Percentiles rank a stretch among this genome's conserved stretches.
Conservation (phyloP, 169 alveolate species). For the Perkinsus marinus region DNA sequence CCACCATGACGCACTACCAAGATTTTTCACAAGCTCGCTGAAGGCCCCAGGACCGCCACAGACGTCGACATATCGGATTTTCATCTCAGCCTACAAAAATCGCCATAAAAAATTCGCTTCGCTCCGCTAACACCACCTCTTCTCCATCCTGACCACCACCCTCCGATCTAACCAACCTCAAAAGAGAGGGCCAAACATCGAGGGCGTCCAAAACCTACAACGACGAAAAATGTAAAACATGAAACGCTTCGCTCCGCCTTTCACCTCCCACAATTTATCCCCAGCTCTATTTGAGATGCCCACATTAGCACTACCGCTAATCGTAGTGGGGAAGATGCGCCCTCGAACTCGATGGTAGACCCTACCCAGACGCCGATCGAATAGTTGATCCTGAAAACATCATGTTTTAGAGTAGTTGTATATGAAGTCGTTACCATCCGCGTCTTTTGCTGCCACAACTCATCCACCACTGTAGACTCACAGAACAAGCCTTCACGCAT, state of each 20-base stretch:
- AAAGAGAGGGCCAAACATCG: background rate
- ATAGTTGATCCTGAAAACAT: background rate
- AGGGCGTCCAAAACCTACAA: background rate
- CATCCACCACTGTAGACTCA: background rate
- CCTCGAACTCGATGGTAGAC: background rate
- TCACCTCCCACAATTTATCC: background rate
- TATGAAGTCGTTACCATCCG: background rate
- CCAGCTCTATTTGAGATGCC: background rate
- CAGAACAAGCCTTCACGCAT: background rate
- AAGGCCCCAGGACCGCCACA: background rate
- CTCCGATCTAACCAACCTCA: background rate
- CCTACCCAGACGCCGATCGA: background rate
- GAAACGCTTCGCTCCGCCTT: background rate
- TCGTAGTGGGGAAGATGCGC: background rate
- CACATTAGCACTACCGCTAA: background rate
- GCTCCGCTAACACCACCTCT: background rate
- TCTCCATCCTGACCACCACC: background rate
- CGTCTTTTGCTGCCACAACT: background rate
- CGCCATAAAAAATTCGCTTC: background rate
- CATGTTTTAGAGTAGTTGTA: too few relatives aligned
- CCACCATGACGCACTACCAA: background rate
- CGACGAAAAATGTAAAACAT: background rate
- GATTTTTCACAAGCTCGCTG: background rate
- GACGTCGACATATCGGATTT: background rate
- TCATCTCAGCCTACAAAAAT: background rate